Conservation (phyloP, 257 asterid species). For the Lavandula angustifolia region DNA sequence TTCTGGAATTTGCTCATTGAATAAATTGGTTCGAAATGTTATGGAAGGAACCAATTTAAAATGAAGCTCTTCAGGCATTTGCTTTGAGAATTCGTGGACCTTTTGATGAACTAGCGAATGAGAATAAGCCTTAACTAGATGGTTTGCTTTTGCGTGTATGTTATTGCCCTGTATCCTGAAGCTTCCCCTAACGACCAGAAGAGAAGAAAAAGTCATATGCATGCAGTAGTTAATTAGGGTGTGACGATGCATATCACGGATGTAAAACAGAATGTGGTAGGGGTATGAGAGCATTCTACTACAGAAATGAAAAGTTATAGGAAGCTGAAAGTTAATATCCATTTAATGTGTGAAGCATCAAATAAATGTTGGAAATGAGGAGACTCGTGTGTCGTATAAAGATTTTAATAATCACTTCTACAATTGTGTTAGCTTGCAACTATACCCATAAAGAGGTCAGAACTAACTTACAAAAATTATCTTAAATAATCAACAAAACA, state of each 20-base stretch:
- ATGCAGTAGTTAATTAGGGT: background rate
- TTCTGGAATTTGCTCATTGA: slow-evolving; percentile 45
- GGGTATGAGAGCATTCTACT: slow-evolving; percentile 5
- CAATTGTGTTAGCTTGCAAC: background rate
- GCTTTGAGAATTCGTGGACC: slow-evolving; percentile 51
- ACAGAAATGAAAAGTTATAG: background rate
- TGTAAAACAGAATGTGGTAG: slow-evolving; percentile 12
- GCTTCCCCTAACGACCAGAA: slow-evolving; percentile 53
- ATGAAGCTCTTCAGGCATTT: slow-evolving; percentile 59
- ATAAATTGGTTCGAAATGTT: slow-evolving; percentile 42
- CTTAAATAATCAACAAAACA: background rate
- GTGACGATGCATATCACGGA: background rate
- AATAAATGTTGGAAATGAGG: background rate
- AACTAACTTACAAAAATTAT: slow-evolving; percentile 5
- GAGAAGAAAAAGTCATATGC: slow-evolving; percentile 13
- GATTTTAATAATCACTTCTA: background rate
- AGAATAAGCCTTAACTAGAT: slow-evolving; percentile 54
- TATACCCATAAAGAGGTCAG: background rate
- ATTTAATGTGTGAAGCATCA: background rate
- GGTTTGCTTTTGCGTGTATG: slow-evolving; percentile 28
- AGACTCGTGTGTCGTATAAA: background rate
- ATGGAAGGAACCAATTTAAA: slow-evolving; percentile 49
- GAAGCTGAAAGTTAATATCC: background rate
- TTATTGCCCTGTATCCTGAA: slow-evolving; percentile 39
- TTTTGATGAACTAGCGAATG: slow-evolving; percentile 49